Base-by-base conservation (phyloP, 2,329 filamentous ascomycete genomes). In the Trichoderma sp. region DNA sequence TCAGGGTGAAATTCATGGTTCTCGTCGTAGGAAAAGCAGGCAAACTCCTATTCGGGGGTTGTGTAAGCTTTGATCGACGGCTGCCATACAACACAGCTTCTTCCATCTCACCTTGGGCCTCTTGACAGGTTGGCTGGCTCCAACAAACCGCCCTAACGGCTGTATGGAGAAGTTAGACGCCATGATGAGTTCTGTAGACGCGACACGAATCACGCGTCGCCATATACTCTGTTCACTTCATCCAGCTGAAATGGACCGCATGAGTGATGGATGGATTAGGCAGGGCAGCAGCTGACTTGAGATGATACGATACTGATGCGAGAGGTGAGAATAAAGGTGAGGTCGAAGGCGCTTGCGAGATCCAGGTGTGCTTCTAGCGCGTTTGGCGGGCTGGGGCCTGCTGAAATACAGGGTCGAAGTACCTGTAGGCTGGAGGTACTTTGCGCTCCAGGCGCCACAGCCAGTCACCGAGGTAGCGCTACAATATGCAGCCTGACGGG, bases 11-110 rank as follows among this genome's bases (percentile, higher is more conserved):
- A 93, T 64, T 87, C 79, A 76, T 94, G 95, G 32, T 93, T 83
- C 53, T 93, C 87, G 77, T 98, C 92, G 79, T 95, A 98, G 9
- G 94, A 98, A 80, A 98, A 99, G 79, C 86, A 93, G 4, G 94
- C 87, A 71, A 99, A 92, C 82, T 99, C 95, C 90, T 94, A 42
- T 35, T 27, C 9, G 12, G 10, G 2, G 3, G 12, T 3, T 12
- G 4, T 9, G 50, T 35, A 15, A 56, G 50, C 27, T 13, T 34
- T 15, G 27, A 1, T 37, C 25, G 2, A 34, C 4, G n/a, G 19
- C 4, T n/a, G 5, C 22, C 2, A 39, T 19, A 57, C 12, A 15
- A 13, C 34, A 22, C 22, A 27, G 32, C 22, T 27, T 19, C 32
- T 27, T 15, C 15, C 4, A 2, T 22, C 27, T 42, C 79, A 91